phyloP scores from a whole-genome alignment of 352 stramenopile genomes.

The Phytopythium ostracodes region DNA sequence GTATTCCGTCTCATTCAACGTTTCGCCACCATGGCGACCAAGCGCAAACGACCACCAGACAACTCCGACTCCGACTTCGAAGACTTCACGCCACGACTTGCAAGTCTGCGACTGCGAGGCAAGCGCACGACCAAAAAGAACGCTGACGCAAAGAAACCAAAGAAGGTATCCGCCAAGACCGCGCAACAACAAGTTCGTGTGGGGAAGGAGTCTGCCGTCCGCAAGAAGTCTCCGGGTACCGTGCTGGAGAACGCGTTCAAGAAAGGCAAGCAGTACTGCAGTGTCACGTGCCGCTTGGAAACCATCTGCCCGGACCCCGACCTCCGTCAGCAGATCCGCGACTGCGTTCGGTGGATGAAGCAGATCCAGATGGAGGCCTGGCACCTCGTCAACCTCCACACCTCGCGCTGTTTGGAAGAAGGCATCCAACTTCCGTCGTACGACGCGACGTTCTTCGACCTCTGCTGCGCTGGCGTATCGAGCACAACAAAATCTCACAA shows the following conservation, averaged over 20 bases:
- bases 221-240: conserved; percentile 10
- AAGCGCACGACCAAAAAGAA: neutral
- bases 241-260: conserved; percentile 11
- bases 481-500: conserved; percentile 4
- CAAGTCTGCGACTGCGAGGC: no score
- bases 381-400: conserved; percentile 19
- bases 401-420: conserved; percentile 11
- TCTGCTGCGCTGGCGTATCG: conserved; percentile 11
- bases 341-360: conserved; percentile 12
- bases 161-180: conserved; percentile 10
- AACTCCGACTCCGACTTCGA: no score
- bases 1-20: no score
- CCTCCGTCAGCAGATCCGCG: conserved; percentile 13
- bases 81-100: no score
- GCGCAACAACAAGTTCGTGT: conserved; percentile 7
- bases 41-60: no score
- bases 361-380: conserved; percentile 19
- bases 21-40: no score
- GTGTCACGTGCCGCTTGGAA: conserved; percentile 13
- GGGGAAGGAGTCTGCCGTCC: conserved; percentile 7
- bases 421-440: conserved; percentile 9
- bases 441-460: conserved; percentile 13
- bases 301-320: conserved; percentile 8
- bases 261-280: conserved; percentile 8
- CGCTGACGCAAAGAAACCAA: conserved; percentile 4